phyloP scores from a whole-genome alignment of 1,284 basidiomycete genomes.

The Ceratobasidium sp. region DNA sequence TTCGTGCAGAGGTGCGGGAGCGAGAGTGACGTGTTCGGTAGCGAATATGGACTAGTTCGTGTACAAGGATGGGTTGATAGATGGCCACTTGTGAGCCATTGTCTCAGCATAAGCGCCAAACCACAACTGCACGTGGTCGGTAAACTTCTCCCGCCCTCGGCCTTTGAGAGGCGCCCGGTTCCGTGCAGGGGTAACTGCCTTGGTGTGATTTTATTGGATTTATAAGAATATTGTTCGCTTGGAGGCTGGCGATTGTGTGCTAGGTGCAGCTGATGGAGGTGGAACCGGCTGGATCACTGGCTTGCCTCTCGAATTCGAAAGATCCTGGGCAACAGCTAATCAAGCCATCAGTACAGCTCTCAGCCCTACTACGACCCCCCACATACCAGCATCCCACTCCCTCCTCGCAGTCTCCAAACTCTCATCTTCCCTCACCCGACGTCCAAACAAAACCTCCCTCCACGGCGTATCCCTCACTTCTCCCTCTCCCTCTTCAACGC shows the following conservation, averaged over 20 bases:
- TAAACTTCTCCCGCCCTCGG: slow-evolving; percentile 8
- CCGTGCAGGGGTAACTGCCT: not conserved
- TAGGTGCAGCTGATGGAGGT: not conserved
- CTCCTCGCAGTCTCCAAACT: slow-evolving; percentile 1
- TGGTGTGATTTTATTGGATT: not conserved
- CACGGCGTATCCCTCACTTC: slow-evolving; percentile 16
- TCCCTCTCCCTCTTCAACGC: slow-evolving; percentile 40
- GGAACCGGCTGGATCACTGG: not conserved
- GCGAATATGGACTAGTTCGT: not conserved
- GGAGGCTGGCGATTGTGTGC: not conserved
- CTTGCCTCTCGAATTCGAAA: not conserved
- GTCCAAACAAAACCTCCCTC: slow-evolving; percentile 44
- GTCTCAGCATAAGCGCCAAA: slow-evolving; percentile 15
- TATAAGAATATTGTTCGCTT: slow-evolving; percentile 8
- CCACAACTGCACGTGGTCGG: not conserved
- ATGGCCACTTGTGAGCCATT: not conserved
- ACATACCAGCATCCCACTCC: slow-evolving; percentile 36
- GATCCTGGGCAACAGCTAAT: slow-evolving; percentile 12
- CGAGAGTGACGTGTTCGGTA: slow-evolving; percentile 1
- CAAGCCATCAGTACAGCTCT: not conserved
- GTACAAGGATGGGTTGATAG: not conserved
- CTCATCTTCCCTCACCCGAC: slow-evolving; percentile 7
- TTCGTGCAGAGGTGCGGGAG: not conserved
- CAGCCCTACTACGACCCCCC: not conserved
- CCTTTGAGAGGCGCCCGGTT: not conserved